Percentiles rank a stretch among this genome's conserved stretches.
Evolutionary conservation across 2,329 filamentous ascomycete species (phyloP).

Genomic region (Fusarium abutilonis): DNA sequence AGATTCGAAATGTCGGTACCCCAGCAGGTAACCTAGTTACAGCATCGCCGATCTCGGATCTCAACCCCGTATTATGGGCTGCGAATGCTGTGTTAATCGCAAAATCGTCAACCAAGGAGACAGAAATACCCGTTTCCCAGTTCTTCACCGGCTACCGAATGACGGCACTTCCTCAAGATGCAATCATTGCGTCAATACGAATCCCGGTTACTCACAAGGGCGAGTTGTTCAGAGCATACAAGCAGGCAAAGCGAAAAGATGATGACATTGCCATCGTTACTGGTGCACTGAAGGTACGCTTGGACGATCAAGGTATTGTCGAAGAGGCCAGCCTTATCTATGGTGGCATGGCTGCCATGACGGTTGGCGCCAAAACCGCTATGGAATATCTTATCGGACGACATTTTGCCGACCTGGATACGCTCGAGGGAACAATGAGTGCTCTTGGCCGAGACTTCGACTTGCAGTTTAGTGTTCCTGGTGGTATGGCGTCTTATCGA

Average conservation of each 20-base stretch:
- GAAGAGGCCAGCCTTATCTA: conserved; percentile 84
- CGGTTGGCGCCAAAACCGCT: conserved; percentile 84
- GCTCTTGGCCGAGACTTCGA: conserved; percentile 91
- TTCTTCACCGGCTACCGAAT: conserved; percentile 94
- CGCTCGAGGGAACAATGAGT: conserved; percentile 88
- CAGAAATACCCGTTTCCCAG: conserved; percentile 86
- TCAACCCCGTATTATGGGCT: conserved; percentile 93
- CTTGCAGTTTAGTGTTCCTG: conserved; percentile 87
- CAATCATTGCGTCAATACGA: conserved; percentile 86
- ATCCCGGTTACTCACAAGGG: conserved; percentile 81
- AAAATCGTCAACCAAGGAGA: conserved; percentile 76
- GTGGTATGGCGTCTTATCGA: conserved; percentile 96
- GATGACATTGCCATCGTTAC: conserved; percentile 99
- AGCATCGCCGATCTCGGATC: conserved; percentile 93
- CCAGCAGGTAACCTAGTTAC: conserved; percentile 94
- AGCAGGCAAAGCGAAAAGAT: conserved; percentile 96
- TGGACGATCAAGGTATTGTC: conserved; percentile 76
- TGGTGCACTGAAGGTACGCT: conserved; percentile 77
- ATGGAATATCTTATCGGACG: conserved; percentile 79
- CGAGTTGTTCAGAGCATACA: conserved; percentile 90
- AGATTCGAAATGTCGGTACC: conserved; percentile 97
- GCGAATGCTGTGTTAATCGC: conserved; percentile 84
- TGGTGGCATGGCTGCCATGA: conserved; percentile 93
- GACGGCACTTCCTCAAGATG: conserved; percentile 82
- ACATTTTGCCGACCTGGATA: conserved; percentile 80